Base-by-base conservation (phyloP, 2,329 filamentous ascomycete species). In the Paecilomyces sp. region DNA sequence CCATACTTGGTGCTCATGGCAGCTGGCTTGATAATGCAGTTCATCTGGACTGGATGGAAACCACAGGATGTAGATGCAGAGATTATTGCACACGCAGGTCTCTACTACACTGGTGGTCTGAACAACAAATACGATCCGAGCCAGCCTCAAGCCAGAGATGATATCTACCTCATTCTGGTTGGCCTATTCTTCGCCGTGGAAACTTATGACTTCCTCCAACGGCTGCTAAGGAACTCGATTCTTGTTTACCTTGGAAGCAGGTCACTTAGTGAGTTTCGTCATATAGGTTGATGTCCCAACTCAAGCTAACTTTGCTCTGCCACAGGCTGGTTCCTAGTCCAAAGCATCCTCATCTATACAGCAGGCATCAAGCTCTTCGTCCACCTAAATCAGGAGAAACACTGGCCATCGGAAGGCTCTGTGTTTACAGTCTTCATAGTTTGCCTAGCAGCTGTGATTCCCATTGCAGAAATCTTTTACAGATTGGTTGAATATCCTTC, bases 121-220 rank as follows among this genome's bases (percentile, higher is more conserved):
- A 77, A 78, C 51, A 65, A 62, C 5, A 62, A 68, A 31, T 66
- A 73, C 15, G 71, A 76, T 58, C 41, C 65, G 1, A 65, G 67
- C 6, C 68, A 75, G 55, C 74, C 74, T 1, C 67, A 71, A 51
- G 73, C 77, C 1, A 66, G 78, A 31, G 72, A 75, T 41, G 77
- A 80, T 58, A 75, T 77, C 58, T 80, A 77, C 60, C 65, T 80
- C 2, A 66, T 79, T 30, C 68, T 80, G n/a, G 51, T 79, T 0
- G 78, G 77, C 1, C 68, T 75, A 34, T 74, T 74, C 61, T 61
- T 78, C 11, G 60, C 78, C 30, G 59, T 80, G 7, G 78, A 80
- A 63, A 75, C 71, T 2, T 75, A 68, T 25, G 70, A 71, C 11
- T 36, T 65, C 13, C 59, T 77, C 25, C 75, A 77, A 59, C 68